Evolutionary conservation across 768 basidiomycete genomes (phyloP).

Genomic region (Fibroporia radiculosa): DNA sequence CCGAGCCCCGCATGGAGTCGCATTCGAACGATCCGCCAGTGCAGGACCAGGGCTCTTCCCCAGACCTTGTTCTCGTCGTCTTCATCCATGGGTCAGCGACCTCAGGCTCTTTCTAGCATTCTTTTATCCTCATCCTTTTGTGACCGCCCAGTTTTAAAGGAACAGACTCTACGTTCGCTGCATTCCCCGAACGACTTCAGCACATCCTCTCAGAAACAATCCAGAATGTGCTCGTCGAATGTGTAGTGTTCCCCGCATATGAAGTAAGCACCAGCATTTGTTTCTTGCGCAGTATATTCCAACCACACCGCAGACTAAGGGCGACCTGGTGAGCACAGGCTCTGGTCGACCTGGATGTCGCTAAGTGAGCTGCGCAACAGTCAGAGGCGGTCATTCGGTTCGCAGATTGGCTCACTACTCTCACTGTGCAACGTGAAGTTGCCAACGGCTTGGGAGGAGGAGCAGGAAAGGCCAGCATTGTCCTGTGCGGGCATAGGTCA

Average conservation of each 20-base stretch:
- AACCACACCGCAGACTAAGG: constrained; percentile 59
- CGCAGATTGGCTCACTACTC: constrained; percentile 87
- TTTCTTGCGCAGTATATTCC: background rate
- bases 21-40: background rate
- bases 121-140: constrained; percentile 5
- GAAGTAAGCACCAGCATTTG: constrained; percentile 41
- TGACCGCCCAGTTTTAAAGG: constrained; percentile 40
- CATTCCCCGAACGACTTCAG: constrained; percentile 73
- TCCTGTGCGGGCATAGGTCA: constrained; percentile 86
- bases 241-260: constrained; percentile 81
- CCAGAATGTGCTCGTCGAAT: constrained; percentile 51
- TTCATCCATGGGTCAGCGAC: constrained; percentile 72
- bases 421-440: constrained; percentile 81
- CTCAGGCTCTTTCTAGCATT: constrained; percentile 10
- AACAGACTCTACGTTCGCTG: constrained; percentile 62
- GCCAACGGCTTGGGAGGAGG: constrained; percentile 70
- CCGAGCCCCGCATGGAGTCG: too few relatives aligned
- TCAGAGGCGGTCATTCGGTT: constrained; percentile 77
- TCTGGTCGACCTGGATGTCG: constrained; percentile 5
- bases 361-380: constrained; percentile 28
- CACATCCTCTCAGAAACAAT: constrained; percentile 69
- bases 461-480: constrained; percentile 62
- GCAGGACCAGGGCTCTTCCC: constrained; percentile 11
- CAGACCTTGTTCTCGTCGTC: constrained; percentile 53
- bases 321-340: constrained; percentile 61